These are phyloP conservation scores for Trichoderma endophyticum DNA, from an alignment of 2,329 filamentous ascomycete species.

Conservation along the genomic window DNA sequence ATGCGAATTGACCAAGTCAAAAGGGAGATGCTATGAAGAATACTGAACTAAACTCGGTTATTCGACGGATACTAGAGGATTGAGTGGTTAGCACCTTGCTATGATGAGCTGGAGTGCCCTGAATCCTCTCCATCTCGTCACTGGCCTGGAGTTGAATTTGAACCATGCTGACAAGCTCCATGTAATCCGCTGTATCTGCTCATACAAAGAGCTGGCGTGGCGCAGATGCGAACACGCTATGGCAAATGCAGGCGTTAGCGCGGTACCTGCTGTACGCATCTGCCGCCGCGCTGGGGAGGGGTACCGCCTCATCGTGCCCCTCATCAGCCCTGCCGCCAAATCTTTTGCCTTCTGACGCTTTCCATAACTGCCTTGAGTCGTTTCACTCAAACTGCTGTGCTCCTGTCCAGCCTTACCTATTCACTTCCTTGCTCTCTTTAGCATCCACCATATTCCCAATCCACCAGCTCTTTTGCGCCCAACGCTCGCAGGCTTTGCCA, in stretches of 20 bases:
- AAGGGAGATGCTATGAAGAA: not conserved
- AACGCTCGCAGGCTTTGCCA: not conserved
- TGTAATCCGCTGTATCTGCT: not conserved
- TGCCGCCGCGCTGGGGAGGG: conserved; percentile 15
- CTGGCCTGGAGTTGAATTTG: not conserved
- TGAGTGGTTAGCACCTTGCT: not conserved
- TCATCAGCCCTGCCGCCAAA: conserved; percentile 25
- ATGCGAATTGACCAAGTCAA: not conserved
- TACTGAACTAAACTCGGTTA: not conserved
- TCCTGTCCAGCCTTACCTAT: conserved; percentile 8
- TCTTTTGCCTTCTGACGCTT: conserved; percentile 45
- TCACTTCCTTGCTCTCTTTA: not conserved
- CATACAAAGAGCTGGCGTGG: not conserved
- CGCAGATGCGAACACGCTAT: not conserved
- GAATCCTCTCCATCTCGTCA: not conserved
- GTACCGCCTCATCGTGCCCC: conserved; percentile 25
- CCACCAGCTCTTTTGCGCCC: not conserved
- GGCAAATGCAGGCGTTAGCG: conserved; percentile 12
- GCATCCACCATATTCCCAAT: not conserved
- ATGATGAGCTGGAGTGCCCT: not conserved
- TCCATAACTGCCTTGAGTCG: conserved; percentile 28
- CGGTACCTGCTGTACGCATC: conserved; percentile 16
- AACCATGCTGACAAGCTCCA: not conserved
- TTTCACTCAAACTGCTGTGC: conserved; percentile 5
- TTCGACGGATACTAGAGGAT: not conserved